Percentiles rank a stretch among this genome's conserved stretches.
These are phyloP conservation scores for Dioscorea alata DNA, from an alignment of 106 monocot species.

Conservation along the genomic window DNA sequence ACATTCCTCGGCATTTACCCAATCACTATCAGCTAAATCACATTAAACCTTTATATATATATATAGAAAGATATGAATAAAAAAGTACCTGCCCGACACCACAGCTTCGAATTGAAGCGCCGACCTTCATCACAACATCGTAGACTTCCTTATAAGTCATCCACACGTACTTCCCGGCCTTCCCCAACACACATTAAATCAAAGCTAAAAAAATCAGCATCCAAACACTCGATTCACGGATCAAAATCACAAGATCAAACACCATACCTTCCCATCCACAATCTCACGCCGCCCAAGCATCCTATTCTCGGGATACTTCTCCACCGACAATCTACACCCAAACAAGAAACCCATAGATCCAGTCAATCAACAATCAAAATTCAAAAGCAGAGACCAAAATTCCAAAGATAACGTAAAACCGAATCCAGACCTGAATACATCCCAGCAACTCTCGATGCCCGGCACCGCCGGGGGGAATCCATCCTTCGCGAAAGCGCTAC, in stretches of 20 bases:
- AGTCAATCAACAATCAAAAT: background rate
- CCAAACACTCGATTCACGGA: background rate
- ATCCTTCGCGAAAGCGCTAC: slow-evolving; percentile 83
- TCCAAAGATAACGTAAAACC: background rate
- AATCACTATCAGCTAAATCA: no score
- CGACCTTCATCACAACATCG: slow-evolving; percentile 73
- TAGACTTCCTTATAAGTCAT: slow-evolving; percentile 79
- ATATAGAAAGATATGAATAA: no score
- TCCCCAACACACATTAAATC: slow-evolving; percentile 1
- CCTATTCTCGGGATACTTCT: slow-evolving; percentile 49
- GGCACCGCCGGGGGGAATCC: slow-evolving; percentile 58
- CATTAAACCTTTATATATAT: no score
- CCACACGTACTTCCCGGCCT: slow-evolving; percentile 85
- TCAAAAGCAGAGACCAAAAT: background rate
- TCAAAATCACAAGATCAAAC: slow-evolving; percentile 1
- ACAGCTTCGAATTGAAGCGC: slow-evolving; percentile 55
- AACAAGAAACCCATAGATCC: background rate
- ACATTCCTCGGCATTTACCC: no score
- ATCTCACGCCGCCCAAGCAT: slow-evolving; percentile 72
- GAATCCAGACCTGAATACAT: slow-evolving; percentile 62
- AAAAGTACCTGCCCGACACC: slow-evolving; percentile 56
- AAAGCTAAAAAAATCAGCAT: background rate
- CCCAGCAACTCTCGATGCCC: slow-evolving; percentile 79
- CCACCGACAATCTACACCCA: slow-evolving; percentile 32
- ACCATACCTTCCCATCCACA: slow-evolving; percentile 68